A percentile compares a stretch with the other conserved stretches of the same genome.
These are phyloP conservation scores for Candida pini DNA, from an alignment of 805 yeast species.

Conservation along the genomic window DNA sequence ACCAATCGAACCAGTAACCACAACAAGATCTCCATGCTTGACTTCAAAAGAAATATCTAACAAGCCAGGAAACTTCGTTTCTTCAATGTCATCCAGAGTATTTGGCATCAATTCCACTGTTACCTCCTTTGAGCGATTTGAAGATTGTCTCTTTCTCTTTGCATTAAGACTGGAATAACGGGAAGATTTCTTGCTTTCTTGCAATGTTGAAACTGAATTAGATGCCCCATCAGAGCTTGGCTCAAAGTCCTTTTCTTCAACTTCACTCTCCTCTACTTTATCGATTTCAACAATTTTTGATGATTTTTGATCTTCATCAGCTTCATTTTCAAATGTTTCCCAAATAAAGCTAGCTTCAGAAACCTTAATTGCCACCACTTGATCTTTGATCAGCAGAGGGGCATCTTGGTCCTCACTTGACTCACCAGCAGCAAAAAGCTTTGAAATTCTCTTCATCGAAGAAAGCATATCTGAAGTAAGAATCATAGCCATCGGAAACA, in stretches of 20 bases:
- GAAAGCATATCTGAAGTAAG: slow-evolving; percentile 60
- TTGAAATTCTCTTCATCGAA: slow-evolving; percentile 54
- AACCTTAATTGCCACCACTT: slow-evolving; percentile 42
- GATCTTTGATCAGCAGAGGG: slow-evolving; percentile 16
- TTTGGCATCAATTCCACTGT: slow-evolving; percentile 11
- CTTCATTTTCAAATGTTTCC: slow-evolving; percentile 42
- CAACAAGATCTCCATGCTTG: slow-evolving; percentile 58
- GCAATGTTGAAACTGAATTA: too few relatives aligned
- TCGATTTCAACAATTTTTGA: too few relatives aligned
- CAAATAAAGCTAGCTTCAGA: slow-evolving; percentile 60
- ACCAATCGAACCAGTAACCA: slow-evolving; percentile 72
- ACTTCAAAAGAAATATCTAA: slow-evolving; percentile 45
- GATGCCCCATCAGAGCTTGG: too few relatives aligned
- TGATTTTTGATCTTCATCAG: too few relatives aligned
- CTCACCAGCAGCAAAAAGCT: slow-evolving; percentile 36
- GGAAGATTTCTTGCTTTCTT: too few relatives aligned
- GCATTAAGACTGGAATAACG: too few relatives aligned
- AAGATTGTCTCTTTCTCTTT: background rate
- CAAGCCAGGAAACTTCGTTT: slow-evolving; percentile 40
- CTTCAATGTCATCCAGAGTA: slow-evolving; percentile 1
- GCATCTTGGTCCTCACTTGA: slow-evolving; percentile 31
- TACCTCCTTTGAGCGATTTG: slow-evolving; percentile 1
- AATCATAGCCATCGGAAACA: slow-evolving; percentile 66
- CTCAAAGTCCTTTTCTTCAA: too few relatives aligned
- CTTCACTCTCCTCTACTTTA: too few relatives aligned